phyloP scores from a whole-genome alignment of 78 protist genomes.

The Dictyostelium purpureum region DNA sequence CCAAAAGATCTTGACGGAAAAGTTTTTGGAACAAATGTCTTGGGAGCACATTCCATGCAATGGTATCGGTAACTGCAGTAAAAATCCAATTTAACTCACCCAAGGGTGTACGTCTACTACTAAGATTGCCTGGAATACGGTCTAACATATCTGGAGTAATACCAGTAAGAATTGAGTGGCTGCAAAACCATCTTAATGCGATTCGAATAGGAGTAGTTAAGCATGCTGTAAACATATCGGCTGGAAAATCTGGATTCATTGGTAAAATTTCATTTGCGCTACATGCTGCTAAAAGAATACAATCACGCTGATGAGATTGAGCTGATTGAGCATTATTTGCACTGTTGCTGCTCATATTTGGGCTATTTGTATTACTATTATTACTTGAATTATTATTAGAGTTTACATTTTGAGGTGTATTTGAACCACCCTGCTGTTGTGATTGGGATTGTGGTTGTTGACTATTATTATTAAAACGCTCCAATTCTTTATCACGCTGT shows the following conservation, averaged over 20 bases:
- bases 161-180: constrained; percentile 66
- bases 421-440: not conserved
- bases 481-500: constrained; percentile 81
- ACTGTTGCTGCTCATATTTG: not conserved
- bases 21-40: constrained; percentile 91
- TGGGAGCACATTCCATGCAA: constrained; percentile 98
- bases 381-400: not conserved
- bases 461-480: constrained; percentile 9
- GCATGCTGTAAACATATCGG: constrained; percentile 98
- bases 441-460: not conserved
- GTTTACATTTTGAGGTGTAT: not conserved
- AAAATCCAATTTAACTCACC: constrained; percentile 99
- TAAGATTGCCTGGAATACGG: constrained; percentile 84
- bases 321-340: constrained; percentile 14
- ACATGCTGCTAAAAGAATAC: constrained; percentile 97
- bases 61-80: constrained; percentile 99
- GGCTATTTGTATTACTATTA: not conserved
- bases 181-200: constrained; percentile 91
- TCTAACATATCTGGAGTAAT: constrained; percentile 84
- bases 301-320: constrained; percentile 75
- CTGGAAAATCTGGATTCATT: constrained; percentile 94
- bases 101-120: constrained; percentile 92
- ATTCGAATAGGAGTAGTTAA: constrained; percentile 98
- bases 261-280: constrained; percentile 92
- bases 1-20: constrained; percentile 97